phyloP scores from a whole-genome alignment of 208 protist species.

The Acanthamoeba rhysodes region DNA sequence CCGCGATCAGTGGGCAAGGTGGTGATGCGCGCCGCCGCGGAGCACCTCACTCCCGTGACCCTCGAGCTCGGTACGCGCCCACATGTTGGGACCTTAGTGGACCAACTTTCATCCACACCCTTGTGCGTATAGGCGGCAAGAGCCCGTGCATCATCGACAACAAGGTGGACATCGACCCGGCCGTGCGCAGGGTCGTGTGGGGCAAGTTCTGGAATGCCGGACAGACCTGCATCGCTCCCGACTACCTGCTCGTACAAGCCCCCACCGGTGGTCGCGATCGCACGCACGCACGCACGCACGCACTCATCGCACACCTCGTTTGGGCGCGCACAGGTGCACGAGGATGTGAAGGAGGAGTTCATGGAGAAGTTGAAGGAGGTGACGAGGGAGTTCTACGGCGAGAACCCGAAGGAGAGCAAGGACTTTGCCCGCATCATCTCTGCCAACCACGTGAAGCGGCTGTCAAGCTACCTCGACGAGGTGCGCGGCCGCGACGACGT shows the following conservation, averaged over 20 bases:
- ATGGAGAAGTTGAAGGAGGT: conserved; percentile 78
- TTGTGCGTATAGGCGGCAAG: conserved; percentile 91
- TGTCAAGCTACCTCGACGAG: conserved; percentile 75
- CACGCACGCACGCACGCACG: too few species aligned
- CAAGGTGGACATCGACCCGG: conserved; percentile 85
- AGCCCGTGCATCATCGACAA: conserved; percentile 94
- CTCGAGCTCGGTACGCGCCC: conserved; percentile 92
- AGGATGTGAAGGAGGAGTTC: conserved; percentile 82
- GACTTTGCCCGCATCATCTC: conserved; percentile 88
- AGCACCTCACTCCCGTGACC: conserved; percentile 94
- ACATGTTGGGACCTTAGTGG: background rate
- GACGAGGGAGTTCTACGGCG: conserved; percentile 80
- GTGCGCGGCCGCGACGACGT: conserved; percentile 12
- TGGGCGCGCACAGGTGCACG: conserved; percentile 52
- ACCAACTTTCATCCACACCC: background rate
- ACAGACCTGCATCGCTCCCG: conserved; percentile 94
- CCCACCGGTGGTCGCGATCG: background rate
- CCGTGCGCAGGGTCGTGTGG: conserved; percentile 88
- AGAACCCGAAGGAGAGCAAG: conserved; percentile 76
- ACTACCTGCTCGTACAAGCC: conserved; percentile 91
- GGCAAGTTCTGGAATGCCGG: conserved; percentile 90
- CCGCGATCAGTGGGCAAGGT: conserved; percentile 77
- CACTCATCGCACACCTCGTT: background rate
- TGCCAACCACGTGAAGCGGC: conserved; percentile 84
- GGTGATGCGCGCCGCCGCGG: conserved; percentile 90